A percentile compares a stretch with the other conserved stretches of the same genome.
Conservation (phyloP, 2,329 filamentous ascomycete species). For the Emericellopsis atlantica region DNA sequence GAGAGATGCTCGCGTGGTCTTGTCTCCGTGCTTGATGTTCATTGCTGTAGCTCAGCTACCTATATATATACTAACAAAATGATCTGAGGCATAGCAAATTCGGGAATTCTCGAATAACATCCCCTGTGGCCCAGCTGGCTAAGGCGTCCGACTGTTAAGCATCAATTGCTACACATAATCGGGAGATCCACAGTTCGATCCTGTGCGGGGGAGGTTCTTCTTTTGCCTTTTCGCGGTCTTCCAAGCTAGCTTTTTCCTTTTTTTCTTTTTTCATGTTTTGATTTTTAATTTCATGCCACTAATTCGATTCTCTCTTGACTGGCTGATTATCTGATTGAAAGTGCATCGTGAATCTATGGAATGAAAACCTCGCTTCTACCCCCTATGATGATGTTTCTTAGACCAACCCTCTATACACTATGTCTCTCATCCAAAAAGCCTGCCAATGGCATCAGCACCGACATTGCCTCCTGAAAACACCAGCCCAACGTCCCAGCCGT, state of each 20-base stretch:
- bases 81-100: background rate
- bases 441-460: slow-evolving; percentile 37
- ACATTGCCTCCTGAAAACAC: slow-evolving; percentile 51
- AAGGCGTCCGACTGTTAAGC: slow-evolving; percentile 4
- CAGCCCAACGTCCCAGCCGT: slow-evolving; percentile 60
- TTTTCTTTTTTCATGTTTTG: too few relatives aligned
- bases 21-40: too few relatives aligned
- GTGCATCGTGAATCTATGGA: background rate
- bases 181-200: slow-evolving; percentile 4
- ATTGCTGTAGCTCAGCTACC: too few relatives aligned
- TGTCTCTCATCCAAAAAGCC: slow-evolving; percentile 25
- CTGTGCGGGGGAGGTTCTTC: slow-evolving; percentile 2
- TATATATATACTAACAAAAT: too few relatives aligned
- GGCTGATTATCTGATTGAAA: background rate
- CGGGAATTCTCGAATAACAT: background rate
- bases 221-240: slow-evolving; percentile 2
- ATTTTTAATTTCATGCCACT: background rate
- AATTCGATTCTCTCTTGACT: too few relatives aligned
- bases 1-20: too few relatives aligned
- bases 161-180: background rate
- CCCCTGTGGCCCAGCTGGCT: slow-evolving; percentile 4
- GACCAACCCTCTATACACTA: background rate
- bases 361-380: too few relatives aligned
- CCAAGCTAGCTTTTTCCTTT: too few relatives aligned
- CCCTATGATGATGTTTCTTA: too few relatives aligned